Conservation (phyloP, 805 yeast species). For the Monosporozyma aquatica region DNA sequence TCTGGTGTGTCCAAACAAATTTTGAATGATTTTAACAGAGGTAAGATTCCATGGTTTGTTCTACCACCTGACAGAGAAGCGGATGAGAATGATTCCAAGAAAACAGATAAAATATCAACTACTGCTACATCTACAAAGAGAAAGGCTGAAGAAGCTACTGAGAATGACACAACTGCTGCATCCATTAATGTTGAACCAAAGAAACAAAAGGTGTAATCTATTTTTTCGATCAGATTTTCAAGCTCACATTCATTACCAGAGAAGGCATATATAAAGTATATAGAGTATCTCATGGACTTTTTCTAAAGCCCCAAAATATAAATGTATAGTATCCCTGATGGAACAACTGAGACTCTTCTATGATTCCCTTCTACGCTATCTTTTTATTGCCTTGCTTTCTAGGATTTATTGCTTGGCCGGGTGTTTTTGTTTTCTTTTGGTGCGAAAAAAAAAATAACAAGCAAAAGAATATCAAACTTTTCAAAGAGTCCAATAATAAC, state of each 20-base stretch:
- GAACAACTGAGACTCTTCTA: no score
- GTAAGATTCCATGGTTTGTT: constrained; percentile 96
- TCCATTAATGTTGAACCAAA: constrained; percentile 5
- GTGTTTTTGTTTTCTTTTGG: not conserved
- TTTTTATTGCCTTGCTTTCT: not conserved
- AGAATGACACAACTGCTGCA: constrained; percentile 3
- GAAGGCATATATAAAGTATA: no score
- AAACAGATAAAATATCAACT: constrained; percentile 13
- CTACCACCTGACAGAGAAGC: constrained; percentile 77
- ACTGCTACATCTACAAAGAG: constrained; percentile 7
- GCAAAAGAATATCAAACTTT: constrained; percentile 1
- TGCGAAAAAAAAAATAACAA: not conserved
- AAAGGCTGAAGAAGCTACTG: constrained; percentile 5
- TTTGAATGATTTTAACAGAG: constrained; percentile 90
- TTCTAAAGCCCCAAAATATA: not conserved
- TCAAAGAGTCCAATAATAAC: not conserved
- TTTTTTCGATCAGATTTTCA: not conserved
- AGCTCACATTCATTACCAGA: no score
- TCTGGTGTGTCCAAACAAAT: constrained; percentile 84
- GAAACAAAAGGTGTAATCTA: constrained; percentile 3
- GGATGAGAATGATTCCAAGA: constrained; percentile 20
- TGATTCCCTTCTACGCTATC: not conserved
- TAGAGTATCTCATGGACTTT: not conserved
- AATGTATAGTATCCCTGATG: not conserved
- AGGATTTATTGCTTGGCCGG: not conserved